phyloP scores from a whole-genome alignment of 768 basidiomycete species.

The Leccinum incarnatum region DNA sequence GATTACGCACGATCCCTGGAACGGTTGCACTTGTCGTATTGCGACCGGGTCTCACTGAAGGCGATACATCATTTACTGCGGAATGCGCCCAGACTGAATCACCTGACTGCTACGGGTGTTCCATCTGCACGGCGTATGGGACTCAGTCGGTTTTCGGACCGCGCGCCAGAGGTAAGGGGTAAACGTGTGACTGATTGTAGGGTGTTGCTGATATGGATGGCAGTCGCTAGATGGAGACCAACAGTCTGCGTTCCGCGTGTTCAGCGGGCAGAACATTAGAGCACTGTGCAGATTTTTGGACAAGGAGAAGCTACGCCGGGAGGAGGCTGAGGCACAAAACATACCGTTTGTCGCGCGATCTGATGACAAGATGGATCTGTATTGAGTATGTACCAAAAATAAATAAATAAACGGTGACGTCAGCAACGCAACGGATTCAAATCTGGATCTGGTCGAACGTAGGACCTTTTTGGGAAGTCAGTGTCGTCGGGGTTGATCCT shows the following conservation, averaged over 20 bases:
- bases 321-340: slow-evolving; percentile 56
- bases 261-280: slow-evolving; percentile 63
- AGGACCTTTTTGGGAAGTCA: slow-evolving; percentile 7
- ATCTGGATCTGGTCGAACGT: not conserved
- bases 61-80: slow-evolving; percentile 71
- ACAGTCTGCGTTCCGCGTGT: slow-evolving; percentile 73
- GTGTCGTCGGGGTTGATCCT: not conserved
- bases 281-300: slow-evolving; percentile 67
- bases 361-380: slow-evolving; percentile 63
- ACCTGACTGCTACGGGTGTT: slow-evolving; percentile 79
- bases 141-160: slow-evolving; percentile 73
- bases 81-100: slow-evolving; percentile 56
- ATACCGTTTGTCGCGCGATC: slow-evolving; percentile 58
- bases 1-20: slow-evolving; percentile 70
- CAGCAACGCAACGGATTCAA: slow-evolving; percentile 12
- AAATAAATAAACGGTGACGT: slow-evolving; percentile 8
- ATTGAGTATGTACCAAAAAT: slow-evolving; percentile 32
- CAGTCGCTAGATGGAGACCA: slow-evolving; percentile 69
- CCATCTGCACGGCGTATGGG: slow-evolving; percentile 69
- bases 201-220: slow-evolving; percentile 8
- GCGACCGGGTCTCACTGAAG: slow-evolving; percentile 73
- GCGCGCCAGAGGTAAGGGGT: slow-evolving; percentile 55
- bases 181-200: not conserved
- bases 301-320: slow-evolving; percentile 59
- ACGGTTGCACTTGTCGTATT: slow-evolving; percentile 84